Conservation (phyloP, 1,284 basidiomycete genomes). For the Fereydounia khargensis region DNA sequence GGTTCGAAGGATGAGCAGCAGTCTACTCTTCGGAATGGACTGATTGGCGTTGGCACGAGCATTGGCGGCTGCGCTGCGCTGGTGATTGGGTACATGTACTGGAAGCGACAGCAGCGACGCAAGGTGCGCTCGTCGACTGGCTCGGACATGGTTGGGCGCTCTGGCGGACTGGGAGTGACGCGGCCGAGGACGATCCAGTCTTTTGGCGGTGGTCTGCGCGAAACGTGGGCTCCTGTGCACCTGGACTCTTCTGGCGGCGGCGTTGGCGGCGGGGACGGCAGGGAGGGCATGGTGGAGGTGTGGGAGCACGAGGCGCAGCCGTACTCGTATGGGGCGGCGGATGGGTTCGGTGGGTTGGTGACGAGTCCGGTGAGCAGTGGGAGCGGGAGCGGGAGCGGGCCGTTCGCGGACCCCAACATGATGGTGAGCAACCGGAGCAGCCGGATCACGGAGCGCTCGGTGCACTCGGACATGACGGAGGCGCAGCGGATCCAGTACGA, state of each 20-base stretch:
- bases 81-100: conserved; percentile 25
- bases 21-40: conserved; percentile 27
- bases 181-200: conserved; percentile 26
- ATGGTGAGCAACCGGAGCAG: conserved; percentile 15
- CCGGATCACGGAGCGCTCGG: conserved; percentile 34
- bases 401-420: conserved; percentile 15
- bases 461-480: conserved; percentile 34
- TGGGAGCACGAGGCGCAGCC: conserved; percentile 6
- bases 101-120: conserved; percentile 12
- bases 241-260: not conserved
- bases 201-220: conserved; percentile 34
- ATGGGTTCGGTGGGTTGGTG: conserved; percentile 20
- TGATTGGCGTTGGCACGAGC: conserved; percentile 42
- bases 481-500: conserved; percentile 41
- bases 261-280: conserved; percentile 1
- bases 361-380: too few relatives aligned
- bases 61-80: conserved; percentile 27
- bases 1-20: conserved; percentile 5
- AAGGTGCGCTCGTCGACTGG: too few relatives aligned
- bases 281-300: conserved; percentile 24
- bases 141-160: too few relatives aligned
- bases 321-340: conserved; percentile 1
- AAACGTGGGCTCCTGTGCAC: conserved; percentile 45
- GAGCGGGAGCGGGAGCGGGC: not conserved
- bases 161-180: too few relatives aligned